Evolutionary conservation across 75 land plant genomes (phyloP).

Genomic region (Cunninghamia lanceolata): DNA sequence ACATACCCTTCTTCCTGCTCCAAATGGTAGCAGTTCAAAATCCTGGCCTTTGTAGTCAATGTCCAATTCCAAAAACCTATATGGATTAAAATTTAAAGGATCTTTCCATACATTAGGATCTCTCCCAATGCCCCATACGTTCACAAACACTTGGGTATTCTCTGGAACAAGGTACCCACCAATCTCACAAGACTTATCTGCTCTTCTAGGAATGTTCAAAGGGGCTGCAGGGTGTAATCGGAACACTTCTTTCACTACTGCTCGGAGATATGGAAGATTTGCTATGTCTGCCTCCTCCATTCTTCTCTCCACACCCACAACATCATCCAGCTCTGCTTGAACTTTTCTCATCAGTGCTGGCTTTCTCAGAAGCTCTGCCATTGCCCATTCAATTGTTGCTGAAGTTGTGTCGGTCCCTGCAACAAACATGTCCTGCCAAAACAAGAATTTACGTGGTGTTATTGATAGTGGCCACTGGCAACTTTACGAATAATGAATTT

Average conservation of each 20-base stretch:
- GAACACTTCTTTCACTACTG: slow-evolving; percentile 16
- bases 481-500: too few species aligned
- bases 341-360: slow-evolving; percentile 9
- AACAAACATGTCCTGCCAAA: slow-evolving; percentile 7
- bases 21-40: slow-evolving; percentile 6
- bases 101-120: slow-evolving; percentile 8
- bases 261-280: slow-evolving; percentile 16
- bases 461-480: too few species aligned
- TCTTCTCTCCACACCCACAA: slow-evolving; percentile 8
- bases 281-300: slow-evolving; percentile 19
- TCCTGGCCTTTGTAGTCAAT: slow-evolving; percentile 8
- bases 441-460: neutral
- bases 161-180: slow-evolving; percentile 4
- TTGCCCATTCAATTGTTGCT: slow-evolving; percentile 19
- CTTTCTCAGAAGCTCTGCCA: slow-evolving; percentile 20
- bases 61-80: slow-evolving; percentile 3
- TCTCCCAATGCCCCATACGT: slow-evolving; percentile 13
- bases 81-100: slow-evolving; percentile 9
- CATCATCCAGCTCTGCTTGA: slow-evolving; percentile 16
- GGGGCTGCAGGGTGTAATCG: slow-evolving; percentile 20
- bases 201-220: neutral
- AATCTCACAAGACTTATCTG: neutral
- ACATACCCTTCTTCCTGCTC: slow-evolving; percentile 10
- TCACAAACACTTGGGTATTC: slow-evolving; percentile 3
- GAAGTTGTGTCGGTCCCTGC: slow-evolving; percentile 25